phyloP scores from a whole-genome alignment of 2,329 filamentous ascomycete species.

The Colletotrichum phormii region DNA sequence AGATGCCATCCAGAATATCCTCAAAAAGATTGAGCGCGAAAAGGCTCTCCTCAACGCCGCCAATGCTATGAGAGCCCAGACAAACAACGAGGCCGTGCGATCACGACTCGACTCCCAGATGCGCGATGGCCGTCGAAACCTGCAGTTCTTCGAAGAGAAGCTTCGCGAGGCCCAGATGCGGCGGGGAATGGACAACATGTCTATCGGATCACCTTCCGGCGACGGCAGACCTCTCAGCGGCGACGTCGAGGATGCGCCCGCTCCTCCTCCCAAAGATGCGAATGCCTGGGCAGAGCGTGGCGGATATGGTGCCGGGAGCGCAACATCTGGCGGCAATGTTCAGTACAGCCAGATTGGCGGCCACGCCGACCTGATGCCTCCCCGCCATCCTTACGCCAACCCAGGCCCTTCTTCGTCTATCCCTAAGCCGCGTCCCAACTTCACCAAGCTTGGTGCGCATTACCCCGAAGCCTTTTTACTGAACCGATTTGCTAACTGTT shows the following conservation, averaged over 20 bases:
- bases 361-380: constrained; percentile 81
- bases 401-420: constrained; percentile 74
- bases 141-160: constrained; percentile 95
- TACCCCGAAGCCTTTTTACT: not conserved
- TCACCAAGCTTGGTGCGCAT: constrained; percentile 89
- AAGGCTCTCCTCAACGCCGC: constrained; percentile 94
- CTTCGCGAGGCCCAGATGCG: constrained; percentile 89
- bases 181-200: constrained; percentile 76
- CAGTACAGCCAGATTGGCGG: constrained; percentile 70
- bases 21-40: constrained; percentile 97
- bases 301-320: constrained; percentile 57
- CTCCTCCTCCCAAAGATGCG: constrained; percentile 81
- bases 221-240: constrained; percentile 57
- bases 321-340: constrained; percentile 72
- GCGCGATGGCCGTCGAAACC: constrained; percentile 90
- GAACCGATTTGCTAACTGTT: constrained; percentile 14
- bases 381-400: constrained; percentile 81
- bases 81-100: constrained; percentile 91
- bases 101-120: constrained; percentile 94
- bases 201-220: constrained; percentile 61
- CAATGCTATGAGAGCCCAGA: constrained; percentile 94
- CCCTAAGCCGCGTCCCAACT: constrained; percentile 86
- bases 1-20: constrained; percentile 80
- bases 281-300: constrained; percentile 41
- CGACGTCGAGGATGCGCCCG: constrained; percentile 63